phyloP scores from a whole-genome alignment of 345 rosid species.

The Citrus inodora region DNA sequence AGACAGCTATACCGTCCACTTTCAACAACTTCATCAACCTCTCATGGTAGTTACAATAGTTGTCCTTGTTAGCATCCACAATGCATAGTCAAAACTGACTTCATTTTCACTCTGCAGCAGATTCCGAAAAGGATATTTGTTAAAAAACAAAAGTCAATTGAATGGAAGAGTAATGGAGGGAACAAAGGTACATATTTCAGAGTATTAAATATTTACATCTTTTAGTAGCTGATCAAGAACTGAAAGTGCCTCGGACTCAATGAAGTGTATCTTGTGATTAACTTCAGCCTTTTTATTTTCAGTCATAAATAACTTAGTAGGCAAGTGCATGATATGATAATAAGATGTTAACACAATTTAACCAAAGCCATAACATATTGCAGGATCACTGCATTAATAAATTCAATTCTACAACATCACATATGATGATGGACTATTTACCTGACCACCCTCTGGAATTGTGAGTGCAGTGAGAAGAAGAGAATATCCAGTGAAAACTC shows the following conservation, averaged over 20 bases:
- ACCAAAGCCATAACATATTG: background rate
- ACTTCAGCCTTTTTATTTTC: conserved; percentile 42
- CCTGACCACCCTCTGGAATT: conserved; percentile 39
- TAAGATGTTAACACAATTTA: background rate
- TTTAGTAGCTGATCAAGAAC: conserved; percentile 36
- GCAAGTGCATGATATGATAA: no score
- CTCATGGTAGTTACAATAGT: conserved; percentile 52
- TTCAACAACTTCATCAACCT: conserved; percentile 48
- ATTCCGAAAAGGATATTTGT: background rate
- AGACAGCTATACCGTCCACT: conserved; percentile 47
- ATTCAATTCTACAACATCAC: background rate
- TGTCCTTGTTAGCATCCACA: conserved; percentile 55
- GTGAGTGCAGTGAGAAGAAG: conserved; percentile 42
- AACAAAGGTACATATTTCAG: background rate
- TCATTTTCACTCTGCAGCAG: conserved; percentile 29
- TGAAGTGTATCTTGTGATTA: conserved; percentile 55
- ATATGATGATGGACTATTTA: background rate
- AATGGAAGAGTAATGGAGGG: background rate
- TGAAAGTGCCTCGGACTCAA: conserved; percentile 37
- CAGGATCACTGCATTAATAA: background rate
- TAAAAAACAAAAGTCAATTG: background rate
- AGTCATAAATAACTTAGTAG: no score
- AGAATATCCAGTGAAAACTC: conserved; percentile 58
- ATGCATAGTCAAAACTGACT: conserved; percentile 48
- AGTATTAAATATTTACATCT: conserved; percentile 21